Base-by-base conservation (phyloP, 345 rosid genomes). In the Populus ilicifolia region DNA sequence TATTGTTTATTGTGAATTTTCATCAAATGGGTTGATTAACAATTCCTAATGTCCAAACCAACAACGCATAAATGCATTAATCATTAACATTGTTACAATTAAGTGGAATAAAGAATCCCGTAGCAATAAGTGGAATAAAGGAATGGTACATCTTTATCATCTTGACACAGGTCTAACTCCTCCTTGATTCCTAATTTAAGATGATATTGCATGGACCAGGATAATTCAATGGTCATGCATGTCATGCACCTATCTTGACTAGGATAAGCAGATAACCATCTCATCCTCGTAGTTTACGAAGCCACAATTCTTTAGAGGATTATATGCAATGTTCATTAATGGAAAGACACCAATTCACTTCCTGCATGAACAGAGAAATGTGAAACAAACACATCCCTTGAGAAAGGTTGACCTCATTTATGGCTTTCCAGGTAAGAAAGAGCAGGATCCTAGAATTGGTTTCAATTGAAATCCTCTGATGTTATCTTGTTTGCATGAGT, bases 1-100 rank as follows among this genome's bases (percentile, higher is more conserved):
- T 68, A 72, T 43, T 23, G 48, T 16, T 70, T 67, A 35, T 59
- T 39, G 62, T 78, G 61, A 67, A 30, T 64, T 30, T 48, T 41
- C 18, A 21, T 33, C 29, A 44, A 16, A 67, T 18, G 6, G 39
- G 18, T 39, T 16, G 8, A 50, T 29, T 56, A 30, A 23, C 27
- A 35, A 71, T 12, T 56, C 4, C 23, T 30, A 30, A n/a, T 63
- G 62, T 20, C 11, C 25, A 50, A 20, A n/a, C 65, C 52, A 72
- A 50, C 11, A 36, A 72, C 11, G 16, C 39, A 38, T 13, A 16
- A 41, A 21, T 5, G 27, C 43, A 56, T 56, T 59, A n/a, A 46
- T 43, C 43, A 5, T 29, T 61, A 38, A 29, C 11, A 59, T 20
- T 56, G 20, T 30, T 5, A 7, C 18, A 50, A 75, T 20, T 20